Conservation (phyloP, 2,329 filamentous ascomycete genomes). For the Grosmannia huntii region DNA sequence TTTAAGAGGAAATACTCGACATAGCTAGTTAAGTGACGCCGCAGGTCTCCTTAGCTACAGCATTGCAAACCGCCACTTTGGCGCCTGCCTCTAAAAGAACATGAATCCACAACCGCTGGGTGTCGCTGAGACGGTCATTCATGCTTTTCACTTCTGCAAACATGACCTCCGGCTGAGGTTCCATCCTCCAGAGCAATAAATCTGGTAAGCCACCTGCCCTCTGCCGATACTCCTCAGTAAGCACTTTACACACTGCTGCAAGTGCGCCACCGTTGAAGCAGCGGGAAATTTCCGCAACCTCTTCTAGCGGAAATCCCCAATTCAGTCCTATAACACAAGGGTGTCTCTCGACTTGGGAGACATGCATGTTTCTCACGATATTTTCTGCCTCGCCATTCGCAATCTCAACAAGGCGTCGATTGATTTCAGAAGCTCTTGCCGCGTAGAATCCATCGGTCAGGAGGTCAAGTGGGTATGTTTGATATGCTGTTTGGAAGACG, state of each 20-base stretch:
- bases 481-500: slow-evolving; percentile 91
- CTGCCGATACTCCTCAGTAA: slow-evolving; percentile 88
- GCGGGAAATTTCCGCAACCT: slow-evolving; percentile 63
- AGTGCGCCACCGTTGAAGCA: slow-evolving; percentile 75
- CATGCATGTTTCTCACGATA: slow-evolving; percentile 57
- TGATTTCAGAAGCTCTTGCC: slow-evolving; percentile 76
- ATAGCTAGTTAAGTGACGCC: neutral
- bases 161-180: slow-evolving; percentile 30
- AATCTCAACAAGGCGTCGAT: slow-evolving; percentile 73
- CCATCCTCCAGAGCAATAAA: slow-evolving; percentile 68
- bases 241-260: slow-evolving; percentile 76
- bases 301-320: slow-evolving; percentile 73
- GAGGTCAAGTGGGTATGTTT: slow-evolving; percentile 85
- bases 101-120: slow-evolving; percentile 93
- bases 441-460: slow-evolving; percentile 89
- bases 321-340: slow-evolving; percentile 87
- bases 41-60: slow-evolving; percentile 21
- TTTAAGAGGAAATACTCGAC: neutral
- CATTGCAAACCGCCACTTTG: slow-evolving; percentile 67
- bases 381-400: slow-evolving; percentile 63
- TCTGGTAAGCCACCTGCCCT: slow-evolving; percentile 84
- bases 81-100: slow-evolving; percentile 77
- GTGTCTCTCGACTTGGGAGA: slow-evolving; percentile 50
- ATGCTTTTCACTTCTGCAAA: slow-evolving; percentile 71
- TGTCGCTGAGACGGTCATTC: slow-evolving; percentile 91